phyloP scores from a whole-genome alignment of 441 rosid species.

The Gossypium trilobum region DNA sequence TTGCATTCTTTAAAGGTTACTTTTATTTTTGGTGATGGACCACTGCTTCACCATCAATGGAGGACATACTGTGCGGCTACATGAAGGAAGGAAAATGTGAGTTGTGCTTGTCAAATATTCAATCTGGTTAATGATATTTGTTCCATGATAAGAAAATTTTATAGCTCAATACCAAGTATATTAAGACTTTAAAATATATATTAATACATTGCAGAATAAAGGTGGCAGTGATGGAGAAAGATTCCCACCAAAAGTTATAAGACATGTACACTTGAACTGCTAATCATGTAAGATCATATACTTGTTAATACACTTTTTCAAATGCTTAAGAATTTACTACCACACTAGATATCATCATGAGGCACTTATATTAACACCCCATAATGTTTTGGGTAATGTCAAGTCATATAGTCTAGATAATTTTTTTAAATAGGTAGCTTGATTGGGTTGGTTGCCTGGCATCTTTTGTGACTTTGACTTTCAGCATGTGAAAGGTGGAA shows the following conservation, averaged over 20 bases:
- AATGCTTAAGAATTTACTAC: not conserved
- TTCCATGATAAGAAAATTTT: not conserved
- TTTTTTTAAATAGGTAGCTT: not conserved
- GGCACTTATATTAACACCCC: not conserved
- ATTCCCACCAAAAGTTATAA: not conserved
- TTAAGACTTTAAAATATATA: not conserved
- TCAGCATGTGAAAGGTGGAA: not conserved
- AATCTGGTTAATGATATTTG: not conserved
- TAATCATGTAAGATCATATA: not conserved
- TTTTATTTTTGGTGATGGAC: conserved; percentile 9
- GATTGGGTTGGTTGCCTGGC: not conserved
- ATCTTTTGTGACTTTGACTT: conserved; percentile 6
- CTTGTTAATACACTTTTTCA: not conserved
- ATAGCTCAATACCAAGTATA: not conserved
- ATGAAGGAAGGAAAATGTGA: not conserved
- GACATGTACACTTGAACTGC: not conserved
- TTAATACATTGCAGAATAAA: not conserved
- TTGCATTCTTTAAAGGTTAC: not conserved
- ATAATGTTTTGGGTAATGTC: not conserved
- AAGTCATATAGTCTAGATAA: not conserved
- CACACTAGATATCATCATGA: not conserved
- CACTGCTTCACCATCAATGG: conserved; percentile 9
- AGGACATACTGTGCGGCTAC: not conserved
- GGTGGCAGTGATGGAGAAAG: not conserved
- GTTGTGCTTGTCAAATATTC: not conserved